Evolutionary conservation across 2,329 filamentous ascomycete species (phyloP).

Genomic region (Tetracladium maxilliforme): DNA sequence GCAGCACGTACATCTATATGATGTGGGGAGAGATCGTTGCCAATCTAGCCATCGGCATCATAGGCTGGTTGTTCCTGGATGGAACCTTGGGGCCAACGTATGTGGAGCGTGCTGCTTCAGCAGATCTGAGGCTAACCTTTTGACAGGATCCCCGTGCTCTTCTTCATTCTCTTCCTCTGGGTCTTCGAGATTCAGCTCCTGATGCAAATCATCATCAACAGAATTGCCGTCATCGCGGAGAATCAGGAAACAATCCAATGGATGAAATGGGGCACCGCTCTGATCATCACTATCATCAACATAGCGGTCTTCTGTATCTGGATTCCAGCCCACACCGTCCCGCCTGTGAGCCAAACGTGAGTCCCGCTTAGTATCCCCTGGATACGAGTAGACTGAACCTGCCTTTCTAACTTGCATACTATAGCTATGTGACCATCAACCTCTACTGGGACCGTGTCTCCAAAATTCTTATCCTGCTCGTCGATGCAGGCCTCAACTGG

Average conservation of each 20-base stretch:
- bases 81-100: slow-evolving; percentile 17
- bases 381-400: no score
- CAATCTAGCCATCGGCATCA: slow-evolving; percentile 20
- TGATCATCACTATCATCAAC: slow-evolving; percentile 35
- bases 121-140: slow-evolving; percentile 1
- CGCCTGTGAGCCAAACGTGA: no score
- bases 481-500: slow-evolving; percentile 34
- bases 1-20: slow-evolving; percentile 22
- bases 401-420: slow-evolving; percentile 21
- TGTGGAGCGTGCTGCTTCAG: no score
- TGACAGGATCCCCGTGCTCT: slow-evolving; percentile 9
- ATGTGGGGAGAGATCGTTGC: slow-evolving; percentile 27
- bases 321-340: slow-evolving; percentile 33
- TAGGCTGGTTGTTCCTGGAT: slow-evolving; percentile 23
- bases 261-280: slow-evolving; percentile 23
- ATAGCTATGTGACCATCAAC: slow-evolving; percentile 28
- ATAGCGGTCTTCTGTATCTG: slow-evolving; percentile 37
- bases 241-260: slow-evolving; percentile 17
- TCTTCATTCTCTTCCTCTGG: slow-evolving; percentile 20
- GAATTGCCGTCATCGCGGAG: slow-evolving; percentile 31
- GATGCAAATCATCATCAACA: slow-evolving; percentile 40
- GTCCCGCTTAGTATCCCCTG: no score
- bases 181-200: slow-evolving; percentile 31
- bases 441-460: slow-evolving; percentile 35
- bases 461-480: slow-evolving; percentile 32